These are phyloP conservation scores for Kazachstania psychrophila DNA, from an alignment of 805 yeast species.

Conservation along the genomic window DNA sequence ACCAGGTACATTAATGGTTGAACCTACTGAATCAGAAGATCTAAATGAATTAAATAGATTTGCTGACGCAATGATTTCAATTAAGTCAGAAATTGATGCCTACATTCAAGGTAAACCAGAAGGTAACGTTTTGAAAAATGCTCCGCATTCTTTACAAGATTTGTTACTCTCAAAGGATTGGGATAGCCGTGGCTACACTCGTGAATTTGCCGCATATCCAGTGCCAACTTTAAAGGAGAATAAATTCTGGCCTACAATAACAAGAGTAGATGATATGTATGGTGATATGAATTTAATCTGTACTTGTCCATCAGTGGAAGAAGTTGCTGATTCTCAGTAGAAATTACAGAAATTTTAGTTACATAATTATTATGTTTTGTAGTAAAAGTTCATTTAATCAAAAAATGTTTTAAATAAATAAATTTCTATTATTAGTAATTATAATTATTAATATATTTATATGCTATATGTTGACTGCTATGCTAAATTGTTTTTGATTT, in stretches of 20 bases:
- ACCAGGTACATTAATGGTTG: slow-evolving; percentile 94
- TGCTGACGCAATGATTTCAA: slow-evolving; percentile 75
- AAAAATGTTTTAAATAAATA: too few species aligned
- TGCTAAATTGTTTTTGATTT: too few species aligned
- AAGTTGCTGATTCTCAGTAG: slow-evolving; percentile 26
- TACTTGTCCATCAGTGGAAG: slow-evolving; percentile 85
- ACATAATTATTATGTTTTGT: too few species aligned
- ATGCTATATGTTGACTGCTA: too few species aligned
- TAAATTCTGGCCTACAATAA: slow-evolving; percentile 93
- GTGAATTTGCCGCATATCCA: slow-evolving; percentile 93
- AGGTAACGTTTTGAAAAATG: slow-evolving; percentile 69
- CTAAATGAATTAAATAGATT: slow-evolving; percentile 83
- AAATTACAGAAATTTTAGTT: too few species aligned
- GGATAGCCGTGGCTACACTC: slow-evolving; percentile 75
- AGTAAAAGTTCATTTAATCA: too few species aligned
- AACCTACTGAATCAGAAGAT: slow-evolving; percentile 94
- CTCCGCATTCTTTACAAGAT: slow-evolving; percentile 88
- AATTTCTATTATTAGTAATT: too few species aligned
- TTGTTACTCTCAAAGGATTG: slow-evolving; percentile 61
- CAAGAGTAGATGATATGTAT: slow-evolving; percentile 87
- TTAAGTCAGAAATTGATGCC: slow-evolving; percentile 71
- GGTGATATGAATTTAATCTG: slow-evolving; percentile 91
- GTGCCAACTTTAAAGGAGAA: slow-evolving; percentile 57
- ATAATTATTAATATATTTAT: too few species aligned
- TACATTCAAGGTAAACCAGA: slow-evolving; percentile 56